Conservation (phyloP, 108 stramenopile genomes). For the Cyclostephanos tholiformis region DNA sequence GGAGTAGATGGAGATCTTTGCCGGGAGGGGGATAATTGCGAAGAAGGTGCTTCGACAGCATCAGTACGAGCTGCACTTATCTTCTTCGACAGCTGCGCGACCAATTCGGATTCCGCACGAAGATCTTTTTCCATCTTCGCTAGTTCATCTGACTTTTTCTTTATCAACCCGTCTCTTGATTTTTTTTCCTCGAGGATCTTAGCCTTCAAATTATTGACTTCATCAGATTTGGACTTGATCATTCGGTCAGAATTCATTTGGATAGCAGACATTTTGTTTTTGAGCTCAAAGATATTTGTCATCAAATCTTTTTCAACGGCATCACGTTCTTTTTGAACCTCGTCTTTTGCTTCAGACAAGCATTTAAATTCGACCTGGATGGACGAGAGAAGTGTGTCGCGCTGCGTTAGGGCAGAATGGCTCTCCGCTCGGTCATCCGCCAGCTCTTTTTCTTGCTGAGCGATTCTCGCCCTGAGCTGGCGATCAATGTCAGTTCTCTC, state of each 20-base stretch:
- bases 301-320: conserved; percentile 22
- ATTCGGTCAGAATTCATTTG: conserved; percentile 17
- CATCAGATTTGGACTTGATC: conserved; percentile 18
- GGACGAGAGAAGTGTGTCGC: conserved; percentile 18
- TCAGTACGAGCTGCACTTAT: conserved; percentile 4
- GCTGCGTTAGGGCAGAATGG: conserved; percentile 26
- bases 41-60: conserved; percentile 2
- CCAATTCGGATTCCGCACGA: background rate
- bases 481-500: conserved; percentile 18
- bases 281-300: conserved; percentile 17
- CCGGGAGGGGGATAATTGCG: too few relatives aligned
- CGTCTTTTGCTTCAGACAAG: conserved; percentile 33
- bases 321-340: conserved; percentile 30
- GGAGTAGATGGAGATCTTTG: too few relatives aligned
- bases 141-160: conserved; percentile 16
- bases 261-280: conserved; percentile 15
- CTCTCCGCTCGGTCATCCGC: conserved; percentile 14
- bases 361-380: conserved; percentile 31
- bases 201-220: conserved; percentile 16
- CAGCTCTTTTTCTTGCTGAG: conserved; percentile 21
- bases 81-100: conserved; percentile 27
- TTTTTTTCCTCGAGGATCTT: conserved; percentile 16
- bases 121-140: conserved; percentile 13
- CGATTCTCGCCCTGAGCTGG: conserved; percentile 31
- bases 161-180: conserved; percentile 14